These are phyloP conservation scores for Aspergillus ruber DNA, from an alignment of 2,329 filamentous ascomycete genomes.

Conservation along the genomic window DNA sequence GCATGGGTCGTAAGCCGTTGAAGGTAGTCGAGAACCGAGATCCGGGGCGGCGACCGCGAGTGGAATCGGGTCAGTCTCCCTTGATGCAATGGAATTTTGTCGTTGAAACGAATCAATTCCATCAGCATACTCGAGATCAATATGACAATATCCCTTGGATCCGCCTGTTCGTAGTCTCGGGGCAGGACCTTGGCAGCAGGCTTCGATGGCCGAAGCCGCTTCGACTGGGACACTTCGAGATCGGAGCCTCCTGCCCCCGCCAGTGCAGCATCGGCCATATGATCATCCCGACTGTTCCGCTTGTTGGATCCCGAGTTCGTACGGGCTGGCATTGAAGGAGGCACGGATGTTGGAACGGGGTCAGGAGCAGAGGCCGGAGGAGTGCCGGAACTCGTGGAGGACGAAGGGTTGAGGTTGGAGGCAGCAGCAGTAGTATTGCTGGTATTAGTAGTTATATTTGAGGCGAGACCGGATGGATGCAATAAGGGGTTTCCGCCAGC, in stretches of 20 bases:
- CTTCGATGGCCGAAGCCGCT: slow-evolving; percentile 41
- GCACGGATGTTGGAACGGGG: slow-evolving; percentile 9
- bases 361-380: slow-evolving; percentile 11
- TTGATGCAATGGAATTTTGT: slow-evolving; percentile 74
- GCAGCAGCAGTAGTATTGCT: not conserved
- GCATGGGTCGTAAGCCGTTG: slow-evolving; percentile 89
- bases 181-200: slow-evolving; percentile 51
- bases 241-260: slow-evolving; percentile 14
- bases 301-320: slow-evolving; percentile 26
- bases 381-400: slow-evolving; percentile 4
- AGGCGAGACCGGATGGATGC: not conserved
- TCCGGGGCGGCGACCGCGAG: slow-evolving; percentile 81
- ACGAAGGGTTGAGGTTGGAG: not conserved
- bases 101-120: slow-evolving; percentile 90
- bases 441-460: not conserved
- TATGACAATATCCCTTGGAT: slow-evolving; percentile 78
- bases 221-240: slow-evolving; percentile 33
- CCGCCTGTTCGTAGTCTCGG: slow-evolving; percentile 70
- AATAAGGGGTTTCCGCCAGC: not conserved
- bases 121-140: slow-evolving; percentile 92
- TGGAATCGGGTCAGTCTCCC: slow-evolving; percentile 91
- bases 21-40: slow-evolving; percentile 90
- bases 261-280: slow-evolving; percentile 16
- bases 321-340: slow-evolving; percentile 25
- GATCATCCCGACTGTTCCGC: slow-evolving; percentile 27